Conservation (phyloP, 2,329 filamentous ascomycete genomes). For the Cryphonectria nitschkei region DNA sequence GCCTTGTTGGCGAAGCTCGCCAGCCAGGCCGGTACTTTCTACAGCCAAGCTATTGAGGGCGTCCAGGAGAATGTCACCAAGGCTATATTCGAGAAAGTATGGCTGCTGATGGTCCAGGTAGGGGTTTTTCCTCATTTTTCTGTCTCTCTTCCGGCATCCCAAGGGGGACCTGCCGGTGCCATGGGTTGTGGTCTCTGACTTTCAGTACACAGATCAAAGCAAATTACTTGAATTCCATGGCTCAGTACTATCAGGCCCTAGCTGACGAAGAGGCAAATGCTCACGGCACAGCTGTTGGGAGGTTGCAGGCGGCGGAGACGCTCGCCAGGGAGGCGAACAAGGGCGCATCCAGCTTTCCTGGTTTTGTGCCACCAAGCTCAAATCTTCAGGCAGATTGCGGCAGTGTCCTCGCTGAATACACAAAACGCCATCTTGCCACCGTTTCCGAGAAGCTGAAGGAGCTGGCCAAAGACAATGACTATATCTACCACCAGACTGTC, state of each 20-base stretch:
- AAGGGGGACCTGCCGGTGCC: no score
- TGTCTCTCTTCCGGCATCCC: not conserved
- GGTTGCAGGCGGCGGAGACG: slow-evolving; percentile 79
- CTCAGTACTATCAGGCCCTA: slow-evolving; percentile 91
- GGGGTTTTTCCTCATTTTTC: slow-evolving; percentile 31
- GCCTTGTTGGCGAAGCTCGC: slow-evolving; percentile 90
- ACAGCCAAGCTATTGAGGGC: slow-evolving; percentile 84
- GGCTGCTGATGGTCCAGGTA: slow-evolving; percentile 82
- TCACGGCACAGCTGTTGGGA: slow-evolving; percentile 82
- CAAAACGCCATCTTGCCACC: slow-evolving; percentile 78
- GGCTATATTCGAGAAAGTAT: slow-evolving; percentile 92
- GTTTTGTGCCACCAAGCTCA: slow-evolving; percentile 75
- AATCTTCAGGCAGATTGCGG: slow-evolving; percentile 85
- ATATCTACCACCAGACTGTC: slow-evolving; percentile 94
- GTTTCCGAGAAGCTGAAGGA: slow-evolving; percentile 81
- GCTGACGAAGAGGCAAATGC: slow-evolving; percentile 88
- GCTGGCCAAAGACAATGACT: slow-evolving; percentile 91
- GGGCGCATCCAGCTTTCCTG: slow-evolving; percentile 78
- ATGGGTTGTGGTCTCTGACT: slow-evolving; percentile 29
- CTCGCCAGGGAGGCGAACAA: slow-evolving; percentile 79
- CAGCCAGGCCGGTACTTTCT: slow-evolving; percentile 86
- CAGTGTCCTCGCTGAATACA: slow-evolving; percentile 72
- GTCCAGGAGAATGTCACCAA: slow-evolving; percentile 91
- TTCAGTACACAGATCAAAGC: slow-evolving; percentile 67
- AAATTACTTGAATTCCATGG: slow-evolving; percentile 79